These are phyloP conservation scores for Fusarium sp. DNA, from an alignment of 2,329 filamentous ascomycete species.

Conservation along the genomic window DNA sequence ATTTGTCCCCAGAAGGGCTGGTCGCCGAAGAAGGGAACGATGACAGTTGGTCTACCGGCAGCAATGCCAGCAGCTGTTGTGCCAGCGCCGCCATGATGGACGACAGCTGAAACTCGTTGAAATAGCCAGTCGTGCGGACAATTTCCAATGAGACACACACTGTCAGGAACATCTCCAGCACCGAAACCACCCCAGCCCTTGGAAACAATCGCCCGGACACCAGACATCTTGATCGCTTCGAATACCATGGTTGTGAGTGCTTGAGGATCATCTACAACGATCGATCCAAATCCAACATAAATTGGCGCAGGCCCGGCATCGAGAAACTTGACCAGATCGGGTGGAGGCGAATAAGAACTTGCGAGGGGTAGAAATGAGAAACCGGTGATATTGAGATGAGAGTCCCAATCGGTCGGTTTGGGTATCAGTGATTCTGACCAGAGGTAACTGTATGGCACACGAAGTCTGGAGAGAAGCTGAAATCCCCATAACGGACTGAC, in stretches of 20 bases:
- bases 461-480: conserved; percentile 73
- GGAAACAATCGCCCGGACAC: conserved; percentile 73
- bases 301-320: conserved; percentile 71
- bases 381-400: conserved; percentile 72
- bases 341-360: conserved; percentile 66
- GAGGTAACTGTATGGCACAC: conserved; percentile 78
- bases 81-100: conserved; percentile 77
- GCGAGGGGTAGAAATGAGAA: conserved; percentile 73
- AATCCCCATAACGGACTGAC: conserved; percentile 78
- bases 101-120: conserved; percentile 69
- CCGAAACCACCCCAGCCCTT: conserved; percentile 77
- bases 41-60: conserved; percentile 72
- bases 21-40: conserved; percentile 77
- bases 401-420: conserved; percentile 74
- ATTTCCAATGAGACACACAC: conserved; percentile 74
- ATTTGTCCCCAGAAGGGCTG: conserved; percentile 79
- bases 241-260: conserved; percentile 71
- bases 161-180: conserved; percentile 61
- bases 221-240: conserved; percentile 69
- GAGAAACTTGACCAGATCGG: conserved; percentile 69
- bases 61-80: conserved; percentile 76
- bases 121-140: conserved; percentile 79
- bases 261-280: conserved; percentile 75
- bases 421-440: conserved; percentile 79
- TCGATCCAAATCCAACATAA: conserved; percentile 78